Percentiles rank a stretch among this genome's conserved stretches.
Conservation (phyloP, 75 land plant species). For the Adiantum capillusveneris region DNA sequence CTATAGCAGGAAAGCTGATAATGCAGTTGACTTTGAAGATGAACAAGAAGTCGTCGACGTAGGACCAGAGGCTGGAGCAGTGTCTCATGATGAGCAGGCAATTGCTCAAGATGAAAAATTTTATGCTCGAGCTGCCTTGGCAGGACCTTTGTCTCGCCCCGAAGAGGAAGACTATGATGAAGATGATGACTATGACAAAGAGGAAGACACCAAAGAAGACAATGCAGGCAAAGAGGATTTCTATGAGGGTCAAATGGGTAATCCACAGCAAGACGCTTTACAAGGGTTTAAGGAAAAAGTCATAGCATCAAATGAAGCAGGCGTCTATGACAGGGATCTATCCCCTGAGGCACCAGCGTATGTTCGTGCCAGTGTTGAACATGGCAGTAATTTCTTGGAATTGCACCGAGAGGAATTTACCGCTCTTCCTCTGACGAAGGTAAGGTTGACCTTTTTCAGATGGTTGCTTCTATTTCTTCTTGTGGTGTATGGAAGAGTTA, state of each 20-base stretch:
- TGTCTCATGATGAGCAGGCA: constrained; percentile 53
- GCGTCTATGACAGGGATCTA: background rate
- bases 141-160: constrained; percentile 27
- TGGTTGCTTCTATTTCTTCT: no score
- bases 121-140: constrained; percentile 52
- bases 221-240: constrained; percentile 20
- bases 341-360: no score
- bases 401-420: no score
- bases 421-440: no score
- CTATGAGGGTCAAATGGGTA: constrained; percentile 11
- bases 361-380: no score
- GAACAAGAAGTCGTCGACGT: constrained; percentile 77
- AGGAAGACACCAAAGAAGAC: constrained; percentile 17
- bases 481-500: no score
- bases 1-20: constrained; percentile 63
- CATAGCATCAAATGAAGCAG: background rate
- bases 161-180: constrained; percentile 53
- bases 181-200: constrained; percentile 87
- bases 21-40: constrained; percentile 96
- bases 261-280: constrained; percentile 20
- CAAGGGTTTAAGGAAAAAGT: constrained; percentile 9
- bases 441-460: no score
- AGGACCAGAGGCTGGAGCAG: constrained; percentile 71
- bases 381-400: background rate
- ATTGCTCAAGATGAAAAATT: constrained; percentile 48